Percentiles rank a stretch among this genome's conserved stretches.
phyloP scores from a whole-genome alignment of 441 rosid genomes.

The Eruca vesicaria region DNA sequence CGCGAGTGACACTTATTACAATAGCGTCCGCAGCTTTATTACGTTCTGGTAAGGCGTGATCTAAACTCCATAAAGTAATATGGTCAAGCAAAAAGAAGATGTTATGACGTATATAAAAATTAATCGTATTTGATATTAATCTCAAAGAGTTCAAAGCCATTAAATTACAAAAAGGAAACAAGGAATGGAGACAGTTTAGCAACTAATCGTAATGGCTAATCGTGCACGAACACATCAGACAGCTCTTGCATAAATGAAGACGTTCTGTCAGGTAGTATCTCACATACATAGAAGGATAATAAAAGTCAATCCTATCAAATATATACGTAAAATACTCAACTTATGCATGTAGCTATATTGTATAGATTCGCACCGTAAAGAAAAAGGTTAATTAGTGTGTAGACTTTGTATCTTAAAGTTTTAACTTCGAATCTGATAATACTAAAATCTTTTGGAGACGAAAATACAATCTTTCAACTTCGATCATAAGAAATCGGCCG shows the following conservation, averaged over 20 bases:
- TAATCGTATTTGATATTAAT: neutral
- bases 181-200: neutral
- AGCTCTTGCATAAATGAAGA: neutral
- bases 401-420: neutral
- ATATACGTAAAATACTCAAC: neutral
- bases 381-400: neutral
- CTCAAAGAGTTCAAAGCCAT: neutral
- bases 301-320: no score
- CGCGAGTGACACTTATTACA: no score
- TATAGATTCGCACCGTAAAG: neutral
- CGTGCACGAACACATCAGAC: neutral
- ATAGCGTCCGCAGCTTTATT: no score
- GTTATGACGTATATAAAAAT: no score
- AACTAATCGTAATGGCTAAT: neutral
- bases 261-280: neutral
- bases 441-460: neutral
- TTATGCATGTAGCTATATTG: neutral
- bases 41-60: no score
- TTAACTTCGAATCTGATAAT: neutral
- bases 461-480: slow-evolving; percentile 31
- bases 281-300: neutral
- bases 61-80: no score
- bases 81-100: neutral
- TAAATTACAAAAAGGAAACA: neutral
- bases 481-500: slow-evolving; percentile 41